These are phyloP conservation scores for Termitomyces sp. DNA, from an alignment of 768 basidiomycete genomes.

Conservation along the genomic window DNA sequence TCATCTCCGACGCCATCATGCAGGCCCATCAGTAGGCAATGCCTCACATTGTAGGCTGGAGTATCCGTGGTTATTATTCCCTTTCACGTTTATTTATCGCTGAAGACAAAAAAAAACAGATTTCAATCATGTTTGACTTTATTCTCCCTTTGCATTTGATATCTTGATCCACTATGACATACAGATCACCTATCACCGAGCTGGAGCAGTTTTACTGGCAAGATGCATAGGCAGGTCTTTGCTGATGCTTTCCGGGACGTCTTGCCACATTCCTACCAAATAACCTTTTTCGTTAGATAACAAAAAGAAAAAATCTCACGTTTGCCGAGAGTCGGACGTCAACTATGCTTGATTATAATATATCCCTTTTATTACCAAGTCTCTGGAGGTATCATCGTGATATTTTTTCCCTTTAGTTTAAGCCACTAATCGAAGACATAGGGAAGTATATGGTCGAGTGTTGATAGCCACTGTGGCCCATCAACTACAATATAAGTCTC, in stretches of 20 bases:
- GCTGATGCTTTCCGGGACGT: conserved; percentile 25
- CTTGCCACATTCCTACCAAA: conserved; percentile 23
- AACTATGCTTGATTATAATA: conserved; percentile 14
- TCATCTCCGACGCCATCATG: conserved; percentile 94
- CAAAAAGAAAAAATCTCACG: conserved; percentile 22
- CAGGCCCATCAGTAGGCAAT: conserved; percentile 72
- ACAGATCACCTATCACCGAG: conserved; percentile 22
- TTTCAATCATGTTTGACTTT: conserved; percentile 29
- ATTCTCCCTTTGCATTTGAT: conserved; percentile 23
- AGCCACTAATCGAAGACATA: conserved; percentile 14
- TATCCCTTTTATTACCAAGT: background rate
- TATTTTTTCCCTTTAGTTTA: conserved; percentile 6
- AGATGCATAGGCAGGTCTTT: conserved; percentile 37
- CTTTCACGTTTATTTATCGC: conserved; percentile 20
- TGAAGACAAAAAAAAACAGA: conserved; percentile 26
- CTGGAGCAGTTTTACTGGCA: conserved; percentile 16
- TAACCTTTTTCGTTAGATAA: conserved; percentile 35
- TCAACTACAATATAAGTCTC: background rate
- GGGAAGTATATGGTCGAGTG: conserved; percentile 5
- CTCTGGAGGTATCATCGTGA: conserved; percentile 22
- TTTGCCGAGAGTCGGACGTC: conserved; percentile 16
- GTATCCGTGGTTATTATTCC: conserved; percentile 26
- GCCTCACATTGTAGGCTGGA: conserved; percentile 5
- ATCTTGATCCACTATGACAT: conserved; percentile 25
- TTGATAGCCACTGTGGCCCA: background rate